Percentiles rank a stretch among this genome's conserved stretches.
phyloP scores from a whole-genome alignment of 75 land plant genomes.

The Pinus taeda region DNA sequence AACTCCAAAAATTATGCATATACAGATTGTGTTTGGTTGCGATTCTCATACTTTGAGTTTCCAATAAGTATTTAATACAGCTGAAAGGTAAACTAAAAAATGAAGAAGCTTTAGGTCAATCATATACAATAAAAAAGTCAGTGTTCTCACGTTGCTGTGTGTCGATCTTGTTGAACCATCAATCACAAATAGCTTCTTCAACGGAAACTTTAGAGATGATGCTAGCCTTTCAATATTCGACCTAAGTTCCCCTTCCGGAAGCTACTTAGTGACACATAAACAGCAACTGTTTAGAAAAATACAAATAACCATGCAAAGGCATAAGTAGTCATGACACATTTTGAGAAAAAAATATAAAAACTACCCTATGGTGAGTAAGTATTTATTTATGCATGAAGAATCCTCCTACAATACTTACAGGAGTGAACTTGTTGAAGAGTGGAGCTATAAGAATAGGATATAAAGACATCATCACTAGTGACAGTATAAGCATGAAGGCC shows the following conservation, averaged over 20 bases:
- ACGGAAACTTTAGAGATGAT: conserved; percentile 84
- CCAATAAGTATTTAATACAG: background rate
- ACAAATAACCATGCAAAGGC: too few relatives aligned
- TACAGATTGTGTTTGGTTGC: too few relatives aligned
- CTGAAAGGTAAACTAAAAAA: conserved; percentile 1
- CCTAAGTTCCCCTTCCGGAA: conserved; percentile 86
- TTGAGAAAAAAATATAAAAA: background rate
- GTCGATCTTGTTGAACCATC: conserved; percentile 98
- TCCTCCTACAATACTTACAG: conserved; percentile 51
- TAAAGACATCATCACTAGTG: conserved; percentile 84
- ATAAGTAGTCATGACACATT: too few relatives aligned
- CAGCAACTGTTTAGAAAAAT: background rate
- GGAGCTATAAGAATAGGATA: conserved; percentile 97
- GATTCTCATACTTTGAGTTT: background rate
- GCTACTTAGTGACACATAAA: conserved; percentile 30
- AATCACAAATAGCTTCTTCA: conserved; percentile 96
- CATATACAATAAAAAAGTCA: background rate
- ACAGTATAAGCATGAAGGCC: conserved; percentile 83
- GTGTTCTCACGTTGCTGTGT: conserved; percentile 86
- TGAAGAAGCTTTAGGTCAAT: background rate
- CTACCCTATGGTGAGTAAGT: background rate
- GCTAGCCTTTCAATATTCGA: conserved; percentile 86
- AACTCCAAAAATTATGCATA: background rate
- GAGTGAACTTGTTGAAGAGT: conserved; percentile 96
- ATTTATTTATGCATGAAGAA: conserved; percentile 1